Evolutionary conservation across 768 basidiomycete genomes (phyloP), one percentile per base, ranked within the genome.

Genomic region (Kwoniella sp.): DNA sequence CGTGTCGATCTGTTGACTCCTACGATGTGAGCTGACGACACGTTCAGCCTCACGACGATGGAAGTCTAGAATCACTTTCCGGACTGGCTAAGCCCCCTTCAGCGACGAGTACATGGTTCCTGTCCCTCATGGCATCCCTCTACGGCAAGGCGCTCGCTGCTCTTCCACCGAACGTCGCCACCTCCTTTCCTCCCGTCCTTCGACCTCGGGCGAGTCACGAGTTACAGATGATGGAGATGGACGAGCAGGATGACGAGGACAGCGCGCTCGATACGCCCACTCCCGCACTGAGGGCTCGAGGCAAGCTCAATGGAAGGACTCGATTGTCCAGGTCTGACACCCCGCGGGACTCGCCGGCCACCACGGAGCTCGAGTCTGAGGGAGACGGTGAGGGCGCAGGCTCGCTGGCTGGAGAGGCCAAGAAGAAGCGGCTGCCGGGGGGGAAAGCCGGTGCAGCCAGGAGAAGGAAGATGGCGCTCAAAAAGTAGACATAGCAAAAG

Each of bases 391-490:
- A 52, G 7, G 62, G 37, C 19, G 51, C 46, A 0, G 31, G 17
- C 19, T 39, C 25, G 20, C 19, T 20, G 15, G 56, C 50, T 15
- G 47, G 17, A 8, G 49, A 31, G 39, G 40, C 39, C 15, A 59
- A 62, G 38, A 66, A 62, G 60, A 70, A 67, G 53, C 62, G 55
- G 50, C 17, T 37, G 12, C 61, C 53, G 14, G 33, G 40, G 14
- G 67, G 67, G 4, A 65, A 66, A 39, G 61, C 67, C 6, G 60
- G 51, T 3, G 67, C 47, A 6, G 49, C 49, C 40, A 53, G 67
- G 38, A 47, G 62, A 47, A 53, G 67, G 39, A 69, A 69, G 55
- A 65, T 69, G 67, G 64, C 33, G 3, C 48, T 62, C 51, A 65
- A 65, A 38, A 62, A 64, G 46, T 64, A 54, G 25, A 25, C 8